Evolutionary conservation across 441 rosid genomes (phyloP), one percentile per base, ranked within the genome.

Genomic region (California macrophylla): DNA sequence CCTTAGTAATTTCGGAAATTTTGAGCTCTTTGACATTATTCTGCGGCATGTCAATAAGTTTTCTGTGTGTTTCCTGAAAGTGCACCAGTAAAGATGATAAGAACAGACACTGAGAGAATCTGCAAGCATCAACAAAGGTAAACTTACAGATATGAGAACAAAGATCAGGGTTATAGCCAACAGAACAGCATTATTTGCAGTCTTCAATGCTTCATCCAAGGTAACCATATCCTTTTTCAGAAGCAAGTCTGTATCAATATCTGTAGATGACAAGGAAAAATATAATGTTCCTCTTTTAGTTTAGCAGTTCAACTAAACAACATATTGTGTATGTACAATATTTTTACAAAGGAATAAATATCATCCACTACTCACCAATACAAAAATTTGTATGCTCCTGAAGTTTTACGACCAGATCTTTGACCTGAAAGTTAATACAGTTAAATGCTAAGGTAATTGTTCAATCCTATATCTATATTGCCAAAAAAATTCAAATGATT

Each of bases 151-250:
- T 79, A 81, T 64, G 38, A 93, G 77, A 73, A 82, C 77, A 20
- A 87, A 82, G 68, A 88, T 75, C 23, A 92, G 81, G 78, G 85
- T 83, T 67, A 89, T 77, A 52, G 96, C 93, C 85, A 86, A 78
- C 9, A 86, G 80, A 76, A 88, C 97, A 69, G 96, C 92, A 80
- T 72, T 84, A 79, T 93, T 88, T 72, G 93, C 97, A 73, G 84
- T 86, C 81, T 79, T 89, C 78, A 93, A 75, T 71, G 97, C 97
- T 83, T 89, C 96, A 20, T 93, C 95, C 68, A 93, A 83, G 38
- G 98, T 93, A 70, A 91, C 93, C 80, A 83, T 60, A 71, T 91
- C 97, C 75, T 85, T 91, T 76, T 91, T 84, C 15, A 91, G 95
- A 73, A 93, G 83, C 64, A 77, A 76, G 76, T 93, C 92, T 4